Evolutionary conservation across 306 rosid genomes (phyloP).

Genomic region (Quercus agrifolia): DNA sequence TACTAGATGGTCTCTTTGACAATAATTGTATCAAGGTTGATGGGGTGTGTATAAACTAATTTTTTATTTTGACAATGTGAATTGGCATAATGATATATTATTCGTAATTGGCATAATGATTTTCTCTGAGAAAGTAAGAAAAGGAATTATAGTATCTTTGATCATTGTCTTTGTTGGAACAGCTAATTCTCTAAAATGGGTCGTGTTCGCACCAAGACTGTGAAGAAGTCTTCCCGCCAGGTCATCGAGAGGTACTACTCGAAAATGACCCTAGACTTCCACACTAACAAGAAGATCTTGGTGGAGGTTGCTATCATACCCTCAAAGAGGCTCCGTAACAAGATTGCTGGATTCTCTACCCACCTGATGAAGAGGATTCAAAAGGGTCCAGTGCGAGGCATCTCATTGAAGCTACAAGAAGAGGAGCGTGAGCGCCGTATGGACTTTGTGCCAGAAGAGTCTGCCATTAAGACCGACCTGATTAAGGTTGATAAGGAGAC

Average conservation of each 20-base stretch:
- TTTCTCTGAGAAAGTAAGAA: background rate
- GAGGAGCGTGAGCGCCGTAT: slow-evolving; percentile 36
- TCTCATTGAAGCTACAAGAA: slow-evolving; percentile 36
- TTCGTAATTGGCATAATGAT: background rate
- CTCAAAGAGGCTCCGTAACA: slow-evolving; percentile 40
- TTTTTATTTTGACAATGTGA: background rate
- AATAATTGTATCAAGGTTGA: background rate
- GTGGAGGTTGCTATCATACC: slow-evolving; percentile 43
- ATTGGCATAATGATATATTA: background rate
- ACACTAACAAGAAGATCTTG: slow-evolving; percentile 41
- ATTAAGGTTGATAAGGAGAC: slow-evolving; percentile 38
- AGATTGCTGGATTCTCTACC: slow-evolving; percentile 43
- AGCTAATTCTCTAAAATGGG: slow-evolving; percentile 23
- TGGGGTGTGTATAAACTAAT: background rate
- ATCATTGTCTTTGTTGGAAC: background rate
- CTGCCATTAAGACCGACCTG: slow-evolving; percentile 24
- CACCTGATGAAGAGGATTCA: slow-evolving; percentile 43
- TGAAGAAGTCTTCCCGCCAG: slow-evolving; percentile 39
- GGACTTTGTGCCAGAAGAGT: slow-evolving; percentile 43
- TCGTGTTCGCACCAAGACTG: slow-evolving; percentile 41
- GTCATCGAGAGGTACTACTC: slow-evolving; percentile 43
- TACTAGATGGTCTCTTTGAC: background rate
- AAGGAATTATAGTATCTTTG: background rate
- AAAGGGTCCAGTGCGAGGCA: slow-evolving; percentile 40
- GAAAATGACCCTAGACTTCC: slow-evolving; percentile 39